Evolutionary conservation across 805 yeast genomes (phyloP), one percentile per base, ranked within the genome.

Genomic region (Saccharomyces paradoxus): DNA sequence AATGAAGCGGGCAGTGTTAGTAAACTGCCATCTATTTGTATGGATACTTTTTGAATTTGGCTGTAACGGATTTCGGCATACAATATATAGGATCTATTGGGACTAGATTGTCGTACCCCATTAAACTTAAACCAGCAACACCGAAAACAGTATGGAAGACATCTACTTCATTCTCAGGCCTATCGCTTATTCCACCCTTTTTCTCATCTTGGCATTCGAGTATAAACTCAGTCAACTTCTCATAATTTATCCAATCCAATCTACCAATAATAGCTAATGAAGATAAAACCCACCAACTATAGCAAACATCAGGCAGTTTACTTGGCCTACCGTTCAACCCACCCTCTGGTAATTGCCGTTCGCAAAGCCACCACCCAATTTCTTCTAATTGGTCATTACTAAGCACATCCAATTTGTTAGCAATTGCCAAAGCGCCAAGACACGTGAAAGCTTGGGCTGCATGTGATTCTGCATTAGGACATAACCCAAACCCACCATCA

Each of bases 261-360:
- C 80, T 82, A 0, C 74, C 80, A 22, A 92, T 74, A 41, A 89
- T 83, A 0, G 86, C 78, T 55, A 91, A 71, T 2, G 89, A 79
- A 1, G 95, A 85, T 24, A 90, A 68, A 9, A 90, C 96, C 99
- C 99, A 94, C 96, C 97, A 94, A 62, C 94, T 84, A 68, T 94
- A 94, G 67, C 99, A 94, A n/a, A 89, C 96, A 70, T 94, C 99
- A 0, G 98, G 96, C 21, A 89, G 72, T 67, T 94, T 94, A 56
- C 94, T 96, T 0, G 98, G 97, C 51, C 99, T 79, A 0, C 99
- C 99, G 66, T 94, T 94, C 53, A 94, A 76, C 0, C 99, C 99
- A 5, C 99, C 99, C 29, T 78, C 78, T 17, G 73, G 74, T 8
- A 89, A 79, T 69, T 94, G 99, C 55, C 99, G 75, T 66, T 94